These are phyloP conservation scores for Cucurbita argyrosperma DNA, from an alignment of 306 rosid species.

Conservation along the genomic window DNA sequence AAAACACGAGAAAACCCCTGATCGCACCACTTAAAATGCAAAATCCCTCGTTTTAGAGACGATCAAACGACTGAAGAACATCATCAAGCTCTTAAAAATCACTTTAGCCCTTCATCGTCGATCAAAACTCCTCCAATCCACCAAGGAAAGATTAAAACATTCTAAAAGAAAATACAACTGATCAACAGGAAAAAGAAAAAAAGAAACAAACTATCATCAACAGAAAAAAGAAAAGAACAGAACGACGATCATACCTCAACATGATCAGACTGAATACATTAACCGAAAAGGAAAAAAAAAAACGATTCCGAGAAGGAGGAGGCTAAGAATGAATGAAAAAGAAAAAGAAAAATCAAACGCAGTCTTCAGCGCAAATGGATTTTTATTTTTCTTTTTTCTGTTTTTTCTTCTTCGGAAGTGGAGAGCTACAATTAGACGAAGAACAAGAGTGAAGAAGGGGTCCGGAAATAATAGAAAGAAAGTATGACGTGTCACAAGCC, in stretches of 20 bases:
- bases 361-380: neutral
- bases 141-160: neutral
- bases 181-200: neutral
- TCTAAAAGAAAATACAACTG: neutral
- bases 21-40: neutral
- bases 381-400: neutral
- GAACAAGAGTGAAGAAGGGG: constrained; percentile 6
- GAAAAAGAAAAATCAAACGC: neutral
- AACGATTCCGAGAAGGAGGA: neutral
- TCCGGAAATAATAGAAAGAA: neutral
- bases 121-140: neutral
- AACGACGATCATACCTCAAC: neutral
- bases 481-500: constrained; percentile 23
- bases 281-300: neutral
- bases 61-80: neutral
- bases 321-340: neutral
- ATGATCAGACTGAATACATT: neutral
- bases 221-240: neutral
- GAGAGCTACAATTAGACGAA: neutral
- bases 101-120: neutral
- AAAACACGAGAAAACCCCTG: neutral
- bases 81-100: neutral
- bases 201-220: neutral
- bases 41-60: neutral
- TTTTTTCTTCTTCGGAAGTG: neutral